A percentile compares a stretch with the other conserved stretches of the same genome.
phyloP scores from a whole-genome alignment of 2,329 filamentous ascomycete genomes.

The Hawksworthiomyces lignivorus region DNA sequence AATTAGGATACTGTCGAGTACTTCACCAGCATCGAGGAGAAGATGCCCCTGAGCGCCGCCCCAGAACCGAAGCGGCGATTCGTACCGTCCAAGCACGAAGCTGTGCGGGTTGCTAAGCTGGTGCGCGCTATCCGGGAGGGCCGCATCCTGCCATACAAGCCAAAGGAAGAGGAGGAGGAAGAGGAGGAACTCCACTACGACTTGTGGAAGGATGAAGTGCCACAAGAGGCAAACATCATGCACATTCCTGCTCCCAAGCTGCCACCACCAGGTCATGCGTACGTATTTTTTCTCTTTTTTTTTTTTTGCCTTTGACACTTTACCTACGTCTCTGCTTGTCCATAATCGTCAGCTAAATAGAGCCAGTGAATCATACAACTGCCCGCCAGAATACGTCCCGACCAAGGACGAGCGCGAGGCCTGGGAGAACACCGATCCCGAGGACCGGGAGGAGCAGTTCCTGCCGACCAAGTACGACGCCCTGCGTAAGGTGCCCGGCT shows the following conservation, averaged over 20 bases:
- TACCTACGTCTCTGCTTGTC: not conserved
- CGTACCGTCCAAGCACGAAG: constrained; percentile 92
- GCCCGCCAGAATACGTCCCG: constrained; percentile 87
- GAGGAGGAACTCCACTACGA: constrained; percentile 71
- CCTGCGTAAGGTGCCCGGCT: constrained; percentile 85
- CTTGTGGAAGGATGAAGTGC: constrained; percentile 88
- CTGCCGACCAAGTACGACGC: constrained; percentile 76
- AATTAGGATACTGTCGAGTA: constrained; percentile 81
- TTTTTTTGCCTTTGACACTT: not conserved
- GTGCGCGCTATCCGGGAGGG: constrained; percentile 93
- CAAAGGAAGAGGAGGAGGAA: constrained; percentile 61
- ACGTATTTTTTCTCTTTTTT: not conserved
- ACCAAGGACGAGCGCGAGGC: constrained; percentile 72
- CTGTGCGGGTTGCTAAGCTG: constrained; percentile 93
- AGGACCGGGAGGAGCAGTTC: constrained; percentile 86
- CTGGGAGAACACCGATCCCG: constrained; percentile 81
- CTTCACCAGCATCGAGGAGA: constrained; percentile 83
- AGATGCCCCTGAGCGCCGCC: constrained; percentile 89
- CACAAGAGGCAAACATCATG: constrained; percentile 79
- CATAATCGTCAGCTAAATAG: not conserved
- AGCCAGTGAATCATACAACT: constrained; percentile 74
- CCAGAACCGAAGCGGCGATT: constrained; percentile 95
- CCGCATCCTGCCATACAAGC: constrained; percentile 82
- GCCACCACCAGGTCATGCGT: constrained; percentile 76
- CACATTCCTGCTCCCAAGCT: constrained; percentile 91